Conservation (phyloP, 1,284 basidiomycete genomes). For the Coriolopsis trogii region DNA sequence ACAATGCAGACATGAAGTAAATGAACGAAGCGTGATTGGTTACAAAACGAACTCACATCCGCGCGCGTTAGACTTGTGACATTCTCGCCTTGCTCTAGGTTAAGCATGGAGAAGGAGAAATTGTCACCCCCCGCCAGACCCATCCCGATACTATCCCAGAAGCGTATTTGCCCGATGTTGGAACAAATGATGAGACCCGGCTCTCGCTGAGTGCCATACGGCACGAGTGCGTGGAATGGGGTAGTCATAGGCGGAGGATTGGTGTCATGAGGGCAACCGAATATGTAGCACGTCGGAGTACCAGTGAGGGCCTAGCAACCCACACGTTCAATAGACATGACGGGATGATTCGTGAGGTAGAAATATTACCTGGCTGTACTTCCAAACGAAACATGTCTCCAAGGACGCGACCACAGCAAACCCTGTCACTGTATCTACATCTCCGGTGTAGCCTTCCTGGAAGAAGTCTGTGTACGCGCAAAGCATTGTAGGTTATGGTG, state of each 20-base stretch:
- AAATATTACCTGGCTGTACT: conserved; percentile 66
- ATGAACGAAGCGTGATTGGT: neutral
- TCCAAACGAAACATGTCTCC: conserved; percentile 82
- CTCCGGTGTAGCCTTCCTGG: conserved; percentile 66
- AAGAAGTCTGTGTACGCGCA: conserved; percentile 56
- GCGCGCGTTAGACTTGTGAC: conserved; percentile 66
- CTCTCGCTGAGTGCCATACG: conserved; percentile 68
- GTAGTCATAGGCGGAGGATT: conserved; percentile 44
- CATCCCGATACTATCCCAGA: conserved; percentile 82
- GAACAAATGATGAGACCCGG: conserved; percentile 78
- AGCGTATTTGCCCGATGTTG: conserved; percentile 62
- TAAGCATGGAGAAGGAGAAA: conserved; percentile 55
- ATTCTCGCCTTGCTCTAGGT: conserved; percentile 57
- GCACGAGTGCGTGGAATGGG: conserved; percentile 71
- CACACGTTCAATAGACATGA: neutral
- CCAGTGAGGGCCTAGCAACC: conserved; percentile 57
- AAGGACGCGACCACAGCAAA: conserved; percentile 73
- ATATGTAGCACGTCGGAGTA: conserved; percentile 82
- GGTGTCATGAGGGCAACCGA: conserved; percentile 58
- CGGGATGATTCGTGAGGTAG: neutral
- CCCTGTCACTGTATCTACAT: conserved; percentile 69
- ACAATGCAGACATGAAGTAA: neutral
- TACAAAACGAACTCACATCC: conserved; percentile 48
- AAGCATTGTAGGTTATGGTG: neutral
- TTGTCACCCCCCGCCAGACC: conserved; percentile 81